phyloP scores from a whole-genome alignment of 306 rosid species.

The Luffa aegyptiaca region DNA sequence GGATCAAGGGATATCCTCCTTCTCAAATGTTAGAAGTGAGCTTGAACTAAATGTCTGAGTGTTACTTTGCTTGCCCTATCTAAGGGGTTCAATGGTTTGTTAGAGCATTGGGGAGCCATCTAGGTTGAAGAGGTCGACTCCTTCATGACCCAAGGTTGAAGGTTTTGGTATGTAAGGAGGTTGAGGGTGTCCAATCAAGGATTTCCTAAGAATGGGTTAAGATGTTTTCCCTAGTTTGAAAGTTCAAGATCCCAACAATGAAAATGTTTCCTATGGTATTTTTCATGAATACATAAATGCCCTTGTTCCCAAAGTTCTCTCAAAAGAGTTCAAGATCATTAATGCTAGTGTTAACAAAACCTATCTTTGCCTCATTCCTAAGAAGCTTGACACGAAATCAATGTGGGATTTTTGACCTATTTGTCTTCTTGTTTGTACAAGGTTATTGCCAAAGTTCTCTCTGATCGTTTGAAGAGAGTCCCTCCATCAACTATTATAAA shows the following conservation, averaged over 20 bases:
- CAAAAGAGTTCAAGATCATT: no score
- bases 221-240: not conserved
- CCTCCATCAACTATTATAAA: no score
- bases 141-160: not conserved
- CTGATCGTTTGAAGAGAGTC: no score
- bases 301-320: no score
- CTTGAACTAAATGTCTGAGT: not conserved
- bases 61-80: not conserved
- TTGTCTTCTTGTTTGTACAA: no score
- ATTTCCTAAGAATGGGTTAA: not conserved
- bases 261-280: not conserved
- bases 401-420: no score
- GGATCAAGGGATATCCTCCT: not conserved
- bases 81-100: not conserved
- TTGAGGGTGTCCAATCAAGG: not conserved
- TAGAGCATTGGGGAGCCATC: not conserved
- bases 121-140: not conserved
- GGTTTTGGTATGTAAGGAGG: not conserved
- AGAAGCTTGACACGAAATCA: no score
- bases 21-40: not conserved
- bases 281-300: not conserved
- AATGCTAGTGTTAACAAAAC: no score
- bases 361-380: no score
- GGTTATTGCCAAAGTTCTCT: no score
- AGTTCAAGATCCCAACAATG: not conserved